Percentiles rank a stretch among this genome's conserved stretches.
Evolutionary conservation across 1,139 yeast genomes (phyloP).

Genomic region (Kodamaea arcana): DNA sequence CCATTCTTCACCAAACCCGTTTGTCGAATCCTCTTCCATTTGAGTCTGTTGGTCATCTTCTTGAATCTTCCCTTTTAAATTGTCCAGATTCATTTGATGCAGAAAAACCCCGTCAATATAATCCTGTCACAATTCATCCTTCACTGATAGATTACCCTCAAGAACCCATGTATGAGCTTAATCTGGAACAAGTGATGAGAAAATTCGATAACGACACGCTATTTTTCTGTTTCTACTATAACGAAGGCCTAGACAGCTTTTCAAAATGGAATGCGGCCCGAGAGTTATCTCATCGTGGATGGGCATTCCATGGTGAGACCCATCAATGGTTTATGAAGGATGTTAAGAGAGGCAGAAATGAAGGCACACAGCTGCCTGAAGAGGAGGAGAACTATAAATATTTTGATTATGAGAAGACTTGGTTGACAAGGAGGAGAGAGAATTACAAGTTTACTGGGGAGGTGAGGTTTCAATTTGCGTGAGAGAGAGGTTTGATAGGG

Average conservation of each 20-base stretch:
- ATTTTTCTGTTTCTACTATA: conserved; percentile 87
- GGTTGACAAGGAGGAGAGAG: conserved; percentile 82
- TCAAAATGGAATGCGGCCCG: conserved; percentile 73
- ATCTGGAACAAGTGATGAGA: conserved; percentile 50
- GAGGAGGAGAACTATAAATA: conserved; percentile 68
- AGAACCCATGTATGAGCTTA: conserved; percentile 68
- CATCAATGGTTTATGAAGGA: conserved; percentile 77
- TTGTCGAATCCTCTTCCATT: conserved; percentile 52
- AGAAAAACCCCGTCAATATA: conserved; percentile 78
- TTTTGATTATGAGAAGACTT: conserved; percentile 86
- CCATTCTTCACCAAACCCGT: conserved; percentile 31
- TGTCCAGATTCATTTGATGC: conserved; percentile 94
- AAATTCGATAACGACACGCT: conserved; percentile 85
- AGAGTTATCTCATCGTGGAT: conserved; percentile 76
- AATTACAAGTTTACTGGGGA: conserved; percentile 43
- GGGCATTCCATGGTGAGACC: conserved; percentile 77
- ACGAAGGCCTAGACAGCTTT: conserved; percentile 42
- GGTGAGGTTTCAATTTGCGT: conserved; percentile 15
- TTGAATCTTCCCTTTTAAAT: conserved; percentile 75
- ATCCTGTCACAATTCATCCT: conserved; percentile 82
- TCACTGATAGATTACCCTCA: conserved; percentile 90
- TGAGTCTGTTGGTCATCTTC: conserved; percentile 49
- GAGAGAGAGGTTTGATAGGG: too few species aligned
- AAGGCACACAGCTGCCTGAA: conserved; percentile 21
- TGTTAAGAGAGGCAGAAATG: conserved; percentile 37